Base-by-base conservation (phyloP, 2,329 filamentous ascomycete species). In the Phialemoniopsis sp. region DNA sequence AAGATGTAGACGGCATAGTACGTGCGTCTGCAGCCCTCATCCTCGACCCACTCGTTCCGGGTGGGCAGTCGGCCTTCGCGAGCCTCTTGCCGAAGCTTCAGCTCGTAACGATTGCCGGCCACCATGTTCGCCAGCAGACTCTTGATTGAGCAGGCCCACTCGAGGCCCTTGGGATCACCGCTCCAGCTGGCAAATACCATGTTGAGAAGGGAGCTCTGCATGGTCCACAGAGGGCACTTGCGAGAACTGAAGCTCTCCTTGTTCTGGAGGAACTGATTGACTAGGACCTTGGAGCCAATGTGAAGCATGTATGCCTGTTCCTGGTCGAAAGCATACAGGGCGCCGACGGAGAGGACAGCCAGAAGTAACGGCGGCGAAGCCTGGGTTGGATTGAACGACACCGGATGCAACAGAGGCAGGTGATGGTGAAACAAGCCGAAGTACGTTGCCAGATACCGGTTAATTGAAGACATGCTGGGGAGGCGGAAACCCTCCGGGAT, bases 181-280 rank as follows among this genome's bases (percentile, higher is more conserved):
- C 93, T 97, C 93, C 93, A 98, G 72, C 90, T 97, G 40, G 93
- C 89, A 61, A 98, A 97, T 49, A 96, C 84, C 93, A 97, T 97
- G 72, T 98, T 98, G 42, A 98, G 73, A 39, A 98, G 71, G 4
- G 90, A 95, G 60, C 88, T 89, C 62, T 98, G 93, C 89, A 97
- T 97, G 35, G 91, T 93, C 91, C 93, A 97, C 13, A 98, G 67
- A 4, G 93, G 93, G 55, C 91, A 97, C 63, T 96, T 97, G 53
- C 91, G 83, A 8, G 93, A 97, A 71, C 91, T 95, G 63, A 97
- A 97, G 66, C 95, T 95, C 62, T 96, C 90, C 72, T 96, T 96
- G 69, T 96, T 94, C 65, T 95, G 89, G 46, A 98, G 65, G 63
- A 97, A 97, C 60, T 96, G 89, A 59, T 94, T 96, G 54, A 97